A percentile compares a stretch with the other conserved stretches of the same genome.
These are phyloP conservation scores for Trichoderma guizhouense DNA, from an alignment of 2,329 filamentous ascomycete species.

Conservation along the genomic window DNA sequence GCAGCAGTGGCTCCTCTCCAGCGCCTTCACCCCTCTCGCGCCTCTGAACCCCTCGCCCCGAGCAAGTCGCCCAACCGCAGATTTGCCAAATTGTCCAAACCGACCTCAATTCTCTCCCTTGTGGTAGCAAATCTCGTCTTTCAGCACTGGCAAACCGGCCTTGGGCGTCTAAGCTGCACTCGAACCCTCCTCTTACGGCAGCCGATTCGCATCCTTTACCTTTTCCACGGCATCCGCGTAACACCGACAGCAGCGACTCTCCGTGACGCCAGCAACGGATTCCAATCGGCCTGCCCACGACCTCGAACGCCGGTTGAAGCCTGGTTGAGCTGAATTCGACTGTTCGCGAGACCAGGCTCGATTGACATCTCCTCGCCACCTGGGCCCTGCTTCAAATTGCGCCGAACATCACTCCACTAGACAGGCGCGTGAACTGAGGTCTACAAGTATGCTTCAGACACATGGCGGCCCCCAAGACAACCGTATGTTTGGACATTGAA, in stretches of 20 bases:
- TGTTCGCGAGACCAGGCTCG: not conserved
- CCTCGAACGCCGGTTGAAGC: constrained; percentile 13
- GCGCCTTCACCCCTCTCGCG: constrained; percentile 15
- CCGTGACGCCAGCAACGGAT: not conserved
- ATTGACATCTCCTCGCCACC: constrained; percentile 1
- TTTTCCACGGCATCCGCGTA: constrained; percentile 16
- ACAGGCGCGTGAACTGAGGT: constrained; percentile 20
- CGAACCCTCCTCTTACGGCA: not conserved
- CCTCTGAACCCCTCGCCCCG: constrained; percentile 19
- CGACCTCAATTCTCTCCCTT: constrained; percentile 18
- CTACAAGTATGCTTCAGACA: constrained; percentile 43
- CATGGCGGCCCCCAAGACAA: constrained; percentile 42
- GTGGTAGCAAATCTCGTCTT: not conserved
- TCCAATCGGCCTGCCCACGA: constrained; percentile 14
- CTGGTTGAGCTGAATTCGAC: constrained; percentile 1
- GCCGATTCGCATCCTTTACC: constrained; percentile 1
- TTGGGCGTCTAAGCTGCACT: not conserved
- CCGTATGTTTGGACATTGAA: constrained; percentile 30
- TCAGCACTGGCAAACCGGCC: not conserved
- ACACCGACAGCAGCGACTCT: not conserved
- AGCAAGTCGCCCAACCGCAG: constrained; percentile 19
- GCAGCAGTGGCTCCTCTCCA: constrained; percentile 16
- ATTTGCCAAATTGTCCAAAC: constrained; percentile 14
- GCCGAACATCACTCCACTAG: constrained; percentile 19
- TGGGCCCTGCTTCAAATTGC: not conserved